Conservation (phyloP, 129 eudicot genomes). For the Centella asiatica region DNA sequence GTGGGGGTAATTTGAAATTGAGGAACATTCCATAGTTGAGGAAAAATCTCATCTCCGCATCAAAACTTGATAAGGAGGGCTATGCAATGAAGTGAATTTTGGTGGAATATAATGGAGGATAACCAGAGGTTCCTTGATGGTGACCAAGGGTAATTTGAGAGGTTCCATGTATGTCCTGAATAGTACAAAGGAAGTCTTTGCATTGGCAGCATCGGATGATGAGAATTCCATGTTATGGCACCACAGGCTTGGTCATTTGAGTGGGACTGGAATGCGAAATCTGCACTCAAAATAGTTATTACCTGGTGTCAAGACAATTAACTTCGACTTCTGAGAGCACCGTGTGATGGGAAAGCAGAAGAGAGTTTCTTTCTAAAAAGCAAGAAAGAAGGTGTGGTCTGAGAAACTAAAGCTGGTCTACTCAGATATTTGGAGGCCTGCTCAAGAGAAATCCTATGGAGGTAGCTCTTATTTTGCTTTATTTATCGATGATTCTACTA, state of each 20-base stretch:
- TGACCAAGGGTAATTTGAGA: no score
- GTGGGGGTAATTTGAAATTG: no score
- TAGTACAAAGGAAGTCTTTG: no score
- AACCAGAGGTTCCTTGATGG: no score
- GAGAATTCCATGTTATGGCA: background rate
- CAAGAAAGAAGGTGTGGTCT: background rate
- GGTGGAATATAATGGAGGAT: no score
- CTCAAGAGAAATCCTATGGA: background rate
- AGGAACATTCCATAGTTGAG: no score
- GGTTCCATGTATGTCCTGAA: background rate
- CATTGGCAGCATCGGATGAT: background rate
- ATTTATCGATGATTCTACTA: no score
- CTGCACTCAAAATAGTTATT: background rate
- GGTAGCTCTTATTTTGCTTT: background rate
- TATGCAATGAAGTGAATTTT: no score
- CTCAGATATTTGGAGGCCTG: no score
- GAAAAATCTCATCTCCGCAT: no score
- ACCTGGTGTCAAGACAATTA: background rate
- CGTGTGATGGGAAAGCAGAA: background rate
- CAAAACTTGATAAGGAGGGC: no score
- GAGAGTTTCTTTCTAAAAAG: background rate
- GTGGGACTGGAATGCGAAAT: background rate
- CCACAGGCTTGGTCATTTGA: background rate
- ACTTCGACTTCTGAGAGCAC: background rate
- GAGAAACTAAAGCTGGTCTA: background rate